phyloP scores from a whole-genome alignment of 225 moss, liverwort and hornwort species.

The Neckera pumila region DNA sequence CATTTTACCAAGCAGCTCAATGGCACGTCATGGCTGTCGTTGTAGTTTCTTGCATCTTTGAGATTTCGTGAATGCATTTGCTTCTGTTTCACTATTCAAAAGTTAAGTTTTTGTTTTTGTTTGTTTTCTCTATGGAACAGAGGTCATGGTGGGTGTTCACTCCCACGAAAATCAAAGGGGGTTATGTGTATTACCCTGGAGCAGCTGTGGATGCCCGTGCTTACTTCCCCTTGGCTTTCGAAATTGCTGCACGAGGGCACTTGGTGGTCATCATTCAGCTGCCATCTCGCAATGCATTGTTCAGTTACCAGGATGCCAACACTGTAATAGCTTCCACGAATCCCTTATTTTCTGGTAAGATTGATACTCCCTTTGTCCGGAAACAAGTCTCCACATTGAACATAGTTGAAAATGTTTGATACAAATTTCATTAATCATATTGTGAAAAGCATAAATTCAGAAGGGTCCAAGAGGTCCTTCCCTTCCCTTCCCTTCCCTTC shows the following conservation, averaged over 20 bases:
- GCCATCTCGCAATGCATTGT: neutral
- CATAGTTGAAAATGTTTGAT: neutral
- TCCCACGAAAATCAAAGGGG: constrained; percentile 33
- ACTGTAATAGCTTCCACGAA: constrained; percentile 25
- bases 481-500: neutral
- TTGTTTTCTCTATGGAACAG: neutral
- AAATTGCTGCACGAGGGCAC: constrained; percentile 56
- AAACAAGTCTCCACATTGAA: neutral
- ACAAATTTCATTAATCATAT: neutral
- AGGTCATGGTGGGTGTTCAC: constrained; percentile 60
- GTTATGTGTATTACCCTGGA: constrained; percentile 44
- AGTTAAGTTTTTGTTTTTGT: neutral
- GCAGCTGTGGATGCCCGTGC: constrained; percentile 30
- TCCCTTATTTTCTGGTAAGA: constrained; percentile 31
- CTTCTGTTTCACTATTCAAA: neutral
- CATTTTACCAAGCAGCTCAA: neutral
- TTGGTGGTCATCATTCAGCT: constrained; percentile 48
- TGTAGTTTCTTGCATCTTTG: neutral
- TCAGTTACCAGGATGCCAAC: constrained; percentile 11
- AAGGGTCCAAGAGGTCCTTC: no score
- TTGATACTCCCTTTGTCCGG: neutral
- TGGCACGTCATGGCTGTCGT: neutral
- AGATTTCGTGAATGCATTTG: neutral
- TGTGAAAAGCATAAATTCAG: neutral
- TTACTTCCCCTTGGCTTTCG: constrained; percentile 53